Base-by-base conservation (phyloP, 768 basidiomycete species). In the Amylocystis lapponica region DNA sequence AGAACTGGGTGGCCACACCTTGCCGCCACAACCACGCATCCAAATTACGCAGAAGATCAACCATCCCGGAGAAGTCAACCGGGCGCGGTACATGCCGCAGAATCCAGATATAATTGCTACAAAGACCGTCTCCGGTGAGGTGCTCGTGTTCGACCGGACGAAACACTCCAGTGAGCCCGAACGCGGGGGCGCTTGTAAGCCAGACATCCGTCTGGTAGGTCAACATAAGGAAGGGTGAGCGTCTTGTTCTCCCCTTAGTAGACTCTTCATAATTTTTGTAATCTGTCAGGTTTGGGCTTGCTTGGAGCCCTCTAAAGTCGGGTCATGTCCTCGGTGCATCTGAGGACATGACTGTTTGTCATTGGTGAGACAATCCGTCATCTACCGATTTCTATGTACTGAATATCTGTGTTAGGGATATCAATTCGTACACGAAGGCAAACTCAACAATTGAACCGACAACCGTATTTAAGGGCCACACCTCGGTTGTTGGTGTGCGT, bases 51-150 rank as follows among this genome's bases (percentile, higher is more conserved):
- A 99, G 62, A 82, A 78, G 52, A 98, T 99, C 68, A 94, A 93
- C 62, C 96, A 99, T 63, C 75, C 76, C 4, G 90, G 92, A 31
- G 96, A 99, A 62, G 90, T 98, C 58, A 99, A 99, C 66, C 73
- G 93, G 33, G 96, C 96, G 47, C 81, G 96, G 40, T 99, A 98
- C 64, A 98, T 98, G 94, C 96, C 96, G 5, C 95, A 98, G 65
- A 99, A 98, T 58, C 89, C 93, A 2, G 90, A 98, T 66, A 65
- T 99, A 52, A 87, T 99, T 52, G 96, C 96, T 12, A 98, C 95
- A 10, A 98, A 98, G 64, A 75, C 93, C 17, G 78, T 92, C 7
- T 81, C 78, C 5, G 96, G 95, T 12, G 90, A 96, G 50, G 90
- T 98, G 3, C 69, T 86, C 45, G 68, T 99, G n/a, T 99, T 98